Evolutionary conservation across 768 basidiomycete genomes (phyloP).

Genomic region (Boletus reticuloceps): DNA sequence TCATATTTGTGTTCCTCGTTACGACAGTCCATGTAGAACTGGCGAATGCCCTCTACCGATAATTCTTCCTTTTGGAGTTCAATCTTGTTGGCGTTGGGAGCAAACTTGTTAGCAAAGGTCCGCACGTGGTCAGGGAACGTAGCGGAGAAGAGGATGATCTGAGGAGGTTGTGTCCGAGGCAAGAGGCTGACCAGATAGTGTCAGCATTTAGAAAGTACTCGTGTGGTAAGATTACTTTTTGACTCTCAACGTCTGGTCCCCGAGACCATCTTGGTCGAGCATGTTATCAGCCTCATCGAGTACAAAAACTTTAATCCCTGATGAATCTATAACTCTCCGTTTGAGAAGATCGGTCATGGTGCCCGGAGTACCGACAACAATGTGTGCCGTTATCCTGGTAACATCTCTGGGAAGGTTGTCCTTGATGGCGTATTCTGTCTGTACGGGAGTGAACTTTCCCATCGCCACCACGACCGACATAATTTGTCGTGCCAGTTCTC

Average conservation of each 20-base stretch:
- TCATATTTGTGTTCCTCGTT: slow-evolving; percentile 94
- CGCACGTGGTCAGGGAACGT: slow-evolving; percentile 96
- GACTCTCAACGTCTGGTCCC: slow-evolving; percentile 89
- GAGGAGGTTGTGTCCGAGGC: slow-evolving; percentile 53
- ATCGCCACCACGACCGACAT: slow-evolving; percentile 92
- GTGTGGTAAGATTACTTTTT: slow-evolving; percentile 68
- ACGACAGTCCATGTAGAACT: slow-evolving; percentile 97
- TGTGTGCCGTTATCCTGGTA: slow-evolving; percentile 75
- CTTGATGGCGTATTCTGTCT: slow-evolving; percentile 95
- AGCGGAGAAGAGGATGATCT: slow-evolving; percentile 96
- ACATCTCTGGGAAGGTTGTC: slow-evolving; percentile 71
- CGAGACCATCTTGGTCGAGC: slow-evolving; percentile 91
- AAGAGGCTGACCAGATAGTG: slow-evolving; percentile 46
- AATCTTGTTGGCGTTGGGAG: slow-evolving; percentile 94
- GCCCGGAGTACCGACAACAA: slow-evolving; percentile 95
- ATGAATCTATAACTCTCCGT: slow-evolving; percentile 73
- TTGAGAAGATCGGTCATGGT: slow-evolving; percentile 88
- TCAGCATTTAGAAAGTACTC: slow-evolving; percentile 12
- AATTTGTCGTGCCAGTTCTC: slow-evolving; percentile 96
- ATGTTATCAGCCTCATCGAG: slow-evolving; percentile 99
- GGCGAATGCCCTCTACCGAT: slow-evolving; percentile 89
- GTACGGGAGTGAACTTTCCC: slow-evolving; percentile 92
- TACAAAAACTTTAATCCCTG: slow-evolving; percentile 86
- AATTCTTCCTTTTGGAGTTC: slow-evolving; percentile 92
- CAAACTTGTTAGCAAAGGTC: slow-evolving; percentile 88